These are phyloP conservation scores for Zarea fungicola DNA, from an alignment of 2,329 filamentous ascomycete species.

Conservation along the genomic window DNA sequence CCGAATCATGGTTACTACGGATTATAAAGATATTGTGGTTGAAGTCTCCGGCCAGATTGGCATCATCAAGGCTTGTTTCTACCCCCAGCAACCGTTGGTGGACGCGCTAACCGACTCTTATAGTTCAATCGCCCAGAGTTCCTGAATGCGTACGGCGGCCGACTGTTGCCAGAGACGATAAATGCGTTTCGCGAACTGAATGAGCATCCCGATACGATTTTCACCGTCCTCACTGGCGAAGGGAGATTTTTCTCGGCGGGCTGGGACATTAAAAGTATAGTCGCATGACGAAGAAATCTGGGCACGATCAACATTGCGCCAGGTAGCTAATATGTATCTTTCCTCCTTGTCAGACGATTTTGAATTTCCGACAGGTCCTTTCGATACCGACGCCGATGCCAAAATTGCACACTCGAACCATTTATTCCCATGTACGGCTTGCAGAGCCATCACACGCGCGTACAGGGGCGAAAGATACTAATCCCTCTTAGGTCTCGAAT, in stretches of 20 bases:
- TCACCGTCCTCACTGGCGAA: conserved; percentile 9
- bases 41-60: background rate
- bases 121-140: conserved; percentile 9
- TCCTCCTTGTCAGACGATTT: background rate
- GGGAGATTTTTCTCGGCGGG: conserved; percentile 10
- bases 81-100: too few relatives aligned
- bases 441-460: background rate
- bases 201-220: conserved; percentile 9
- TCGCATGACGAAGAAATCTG: too few relatives aligned
- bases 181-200: conserved; percentile 12
- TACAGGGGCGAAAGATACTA: background rate
- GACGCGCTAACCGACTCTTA: background rate
- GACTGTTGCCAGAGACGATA: conserved; percentile 1
- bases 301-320: background rate
- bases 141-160: conserved; percentile 7
- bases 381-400: background rate
- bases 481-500: background rate
- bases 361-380: background rate
- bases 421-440: background rate
- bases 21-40: conserved; percentile 2
- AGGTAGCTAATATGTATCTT: background rate
- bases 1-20: background rate
- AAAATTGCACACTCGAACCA: background rate
- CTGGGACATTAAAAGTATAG: conserved; percentile 6
- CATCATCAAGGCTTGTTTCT: background rate